Base-by-base conservation (phyloP, 257 asterid genomes). In the Lycium ferocissimum region DNA sequence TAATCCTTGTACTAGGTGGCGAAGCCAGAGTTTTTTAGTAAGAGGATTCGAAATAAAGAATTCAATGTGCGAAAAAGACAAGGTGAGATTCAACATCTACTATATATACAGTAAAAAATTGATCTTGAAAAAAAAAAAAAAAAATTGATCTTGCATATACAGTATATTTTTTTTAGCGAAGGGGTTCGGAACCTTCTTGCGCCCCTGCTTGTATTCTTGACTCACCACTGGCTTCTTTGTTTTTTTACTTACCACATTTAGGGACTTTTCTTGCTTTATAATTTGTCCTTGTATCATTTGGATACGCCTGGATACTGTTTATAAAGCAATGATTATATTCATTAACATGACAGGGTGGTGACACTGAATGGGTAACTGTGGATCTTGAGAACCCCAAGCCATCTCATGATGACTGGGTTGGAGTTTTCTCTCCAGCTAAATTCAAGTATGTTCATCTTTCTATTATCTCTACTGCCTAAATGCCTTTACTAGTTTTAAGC, bases 401-500 rank as follows among this genome's bases (percentile, higher is more conserved):
- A 17, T 90, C 95, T 18, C 76, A 86, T 79, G 93, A 91, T 90
- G 97, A 96, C 85, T 96, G 99, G 99, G 79, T 96, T 87, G 99
- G 95, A 70, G 97, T 96, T 22, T 96, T 94, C 86, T 96, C 99
- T 79, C 99, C 98, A 0, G 98, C 97, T 9, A 94, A 93, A 71
- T 94, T 96, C 93, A 93, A 96, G 99, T 96, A 89, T 53, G 82
- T 69, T 69, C 76, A 35, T 37, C n/a, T 37, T 13, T 69, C 53
- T 78, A 53, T 53, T 51, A 8, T 76, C n/a, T 47, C 75, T 56
- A 49, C 2, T 56, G 35, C 63, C 13, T 82, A 11, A 11, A 58
- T 4, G 15, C 59, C 47, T 43, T 37, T 61, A 65, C 18, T 37
- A 18, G 26, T 40, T 38, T 69, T 37, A 69, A 38, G 51, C 61